Conservation (phyloP, 1,284 basidiomycete genomes). For the Rhodotorula sp. region DNA sequence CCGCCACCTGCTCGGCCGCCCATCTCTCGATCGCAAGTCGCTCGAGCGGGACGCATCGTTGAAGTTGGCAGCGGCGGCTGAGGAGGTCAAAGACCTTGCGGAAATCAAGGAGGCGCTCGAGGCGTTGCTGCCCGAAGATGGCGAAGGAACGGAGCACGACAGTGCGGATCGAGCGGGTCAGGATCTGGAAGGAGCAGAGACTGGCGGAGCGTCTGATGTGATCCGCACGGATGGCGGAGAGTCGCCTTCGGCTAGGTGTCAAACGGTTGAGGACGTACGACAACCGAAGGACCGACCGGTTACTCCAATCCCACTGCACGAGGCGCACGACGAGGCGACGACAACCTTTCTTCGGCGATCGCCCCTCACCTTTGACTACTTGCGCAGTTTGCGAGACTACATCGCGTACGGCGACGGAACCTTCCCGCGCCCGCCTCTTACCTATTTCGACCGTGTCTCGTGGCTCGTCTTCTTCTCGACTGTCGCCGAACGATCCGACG, state of each 20-base stretch:
- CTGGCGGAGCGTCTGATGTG: no score
- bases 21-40: no score
- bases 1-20: no score
- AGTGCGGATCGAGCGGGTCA: not conserved
- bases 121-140: no score
- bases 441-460: constrained; percentile 11
- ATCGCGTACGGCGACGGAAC: not conserved
- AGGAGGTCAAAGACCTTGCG: not conserved
- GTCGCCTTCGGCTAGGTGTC: not conserved
- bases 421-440: constrained; percentile 1
- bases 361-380: constrained; percentile 8
- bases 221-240: not conserved
- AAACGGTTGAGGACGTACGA: no score
- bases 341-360: constrained; percentile 2
- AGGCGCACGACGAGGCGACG: not conserved
- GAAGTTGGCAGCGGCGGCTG: not conserved
- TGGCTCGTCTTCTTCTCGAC: constrained; percentile 22
- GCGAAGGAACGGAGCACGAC: not conserved
- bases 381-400: not conserved
- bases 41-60: not conserved
- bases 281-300: no score
- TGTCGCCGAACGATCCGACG: not conserved
- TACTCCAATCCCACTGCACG: no score
- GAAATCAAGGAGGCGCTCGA: not conserved
- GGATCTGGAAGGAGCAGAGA: no score